Base-by-base conservation (phyloP, 169 alveolate species). In the Eimeria praecox region DNA sequence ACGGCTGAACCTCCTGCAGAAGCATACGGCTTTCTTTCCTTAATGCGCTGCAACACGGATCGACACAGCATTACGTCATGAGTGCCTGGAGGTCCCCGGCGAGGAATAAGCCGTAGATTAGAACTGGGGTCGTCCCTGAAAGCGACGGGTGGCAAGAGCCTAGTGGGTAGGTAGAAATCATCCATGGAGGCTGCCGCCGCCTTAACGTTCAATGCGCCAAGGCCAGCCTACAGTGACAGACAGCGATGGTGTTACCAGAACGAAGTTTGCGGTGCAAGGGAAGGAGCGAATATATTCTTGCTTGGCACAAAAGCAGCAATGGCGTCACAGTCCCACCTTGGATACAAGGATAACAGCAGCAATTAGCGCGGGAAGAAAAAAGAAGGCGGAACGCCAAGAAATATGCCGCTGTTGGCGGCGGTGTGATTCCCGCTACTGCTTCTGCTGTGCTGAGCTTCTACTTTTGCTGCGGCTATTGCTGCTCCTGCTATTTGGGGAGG, bases 141-240 rank as follows among this genome's bases (percentile, higher is more conserved):
- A 0, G 33, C 22, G 16, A 82, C 44, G 22, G 90, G 90, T 14
- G 90, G 71, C 10, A 82, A 73, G 18, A 82, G 27, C 18, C 30
- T 82, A 12, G 90, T 82, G 54, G 90, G 90, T 73, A 82, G 52
- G 49, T 82, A 82, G 71, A 82, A 82, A 33, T 82, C 90, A 52
- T 82, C 90, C 90, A 82, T 82, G 27, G 90, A 82, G 73, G 90
- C 69, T 3, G 90, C 90, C 62, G 64, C 90, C 33, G 90, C 90
- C 49, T 82, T 82, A 1, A 82, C 30, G 44, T 49, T 30, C 73
- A 82, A 82, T 40, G 71, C 44, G 52, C 71, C 33, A n/a, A 82
- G 90, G 10, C 90, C 90, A 46, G 90, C 90, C 90, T 82, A 54
- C 49, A 30, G 24, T 18, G 33, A 82, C 62, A 44, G 1, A 82